Base-by-base conservation (phyloP, 2,329 filamentous ascomycete genomes). In the Harringtonia aguacate region DNA sequence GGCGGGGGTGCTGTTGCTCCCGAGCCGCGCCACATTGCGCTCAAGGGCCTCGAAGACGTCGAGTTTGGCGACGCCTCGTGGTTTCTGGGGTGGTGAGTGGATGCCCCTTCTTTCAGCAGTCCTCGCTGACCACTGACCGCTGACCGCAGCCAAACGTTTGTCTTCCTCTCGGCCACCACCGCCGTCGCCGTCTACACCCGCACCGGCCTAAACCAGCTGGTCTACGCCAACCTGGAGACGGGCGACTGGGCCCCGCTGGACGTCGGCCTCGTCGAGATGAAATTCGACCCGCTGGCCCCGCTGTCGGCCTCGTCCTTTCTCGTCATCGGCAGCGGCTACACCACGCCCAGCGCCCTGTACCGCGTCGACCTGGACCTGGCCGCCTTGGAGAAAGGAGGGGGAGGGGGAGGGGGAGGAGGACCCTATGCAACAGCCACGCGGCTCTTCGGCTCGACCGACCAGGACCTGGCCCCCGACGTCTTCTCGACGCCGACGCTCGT, bases 61-160 rank as follows among this genome's bases (percentile, higher is more conserved):
- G 67, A 69, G 29, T 54, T 69, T 38, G 64, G 61, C 6, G 60
- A 60, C 17, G 52, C 62, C 4, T 48, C 55, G 5, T 58, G 55
- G 49, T 53, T 51, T 2, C 49, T 59, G 30, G 57, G 56, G 38
- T 60, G 58, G 62, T 61, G 17, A 50, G 58, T 45, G 3, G n/a
- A 20, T 24, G 22, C n/a, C n/a, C 17, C 27, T 28, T 33, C 17
- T 27, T 15, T 15, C 39, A 21, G 4, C 40, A 36, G 22, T 36
- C 31, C 0, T 4, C n/a, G n/a, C n/a, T n/a, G n/a, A n/a, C n/a
- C n/a, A n/a, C n/a, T n/a, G n/a, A n/a, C n/a, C n/a, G n/a, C n/a
- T n/a, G n/a, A n/a, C n/a, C n/a, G 3, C 15, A 69, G 66, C 36
- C 61, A 61, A 20, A 64, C 65, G 0, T 69, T 67, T 40, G 55